Percentiles rank a stretch among this genome's conserved stretches.
phyloP scores from a whole-genome alignment of 2,329 filamentous ascomycete genomes.

The Triangularia setosa region DNA sequence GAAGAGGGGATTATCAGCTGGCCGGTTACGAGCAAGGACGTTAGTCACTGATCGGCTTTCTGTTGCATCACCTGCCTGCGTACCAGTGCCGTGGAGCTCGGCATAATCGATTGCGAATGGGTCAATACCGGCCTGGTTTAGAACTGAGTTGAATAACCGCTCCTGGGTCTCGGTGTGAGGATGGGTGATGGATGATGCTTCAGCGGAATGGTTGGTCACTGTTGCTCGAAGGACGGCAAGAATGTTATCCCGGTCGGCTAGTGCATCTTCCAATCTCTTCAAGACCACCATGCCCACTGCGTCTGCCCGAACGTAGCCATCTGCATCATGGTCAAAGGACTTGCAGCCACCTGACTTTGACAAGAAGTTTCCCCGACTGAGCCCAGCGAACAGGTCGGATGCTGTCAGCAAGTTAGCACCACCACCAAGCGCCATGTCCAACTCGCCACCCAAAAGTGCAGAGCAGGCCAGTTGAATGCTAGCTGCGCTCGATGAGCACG shows the following conservation, averaged over 20 bases:
- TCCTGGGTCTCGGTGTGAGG: slow-evolving; percentile 63
- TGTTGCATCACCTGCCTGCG: slow-evolving; percentile 64
- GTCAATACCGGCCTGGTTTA: slow-evolving; percentile 56
- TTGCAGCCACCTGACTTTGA: slow-evolving; percentile 29
- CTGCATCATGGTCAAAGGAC: slow-evolving; percentile 62
- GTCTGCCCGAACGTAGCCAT: slow-evolving; percentile 54
- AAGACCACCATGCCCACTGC: slow-evolving; percentile 45
- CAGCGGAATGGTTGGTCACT: slow-evolving; percentile 67
- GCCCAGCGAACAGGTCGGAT: slow-evolving; percentile 13
- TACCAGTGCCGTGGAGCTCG: slow-evolving; percentile 69
- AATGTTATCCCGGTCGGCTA: slow-evolving; percentile 60
- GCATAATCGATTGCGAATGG: slow-evolving; percentile 54
- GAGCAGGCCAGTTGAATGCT: slow-evolving; percentile 48
- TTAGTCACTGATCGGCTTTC: slow-evolving; percentile 61
- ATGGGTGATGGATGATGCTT: slow-evolving; percentile 67
- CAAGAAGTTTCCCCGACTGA: slow-evolving; percentile 13
- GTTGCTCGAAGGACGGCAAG: slow-evolving; percentile 60
- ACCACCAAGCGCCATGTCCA: slow-evolving; percentile 41
- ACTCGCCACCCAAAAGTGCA: slow-evolving; percentile 37
- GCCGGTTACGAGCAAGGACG: slow-evolving; percentile 50
- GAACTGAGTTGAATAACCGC: slow-evolving; percentile 54
- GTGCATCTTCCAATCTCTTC: slow-evolving; percentile 45
- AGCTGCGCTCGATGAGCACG: slow-evolving; percentile 65
- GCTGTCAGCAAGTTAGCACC: slow-evolving; percentile 46
- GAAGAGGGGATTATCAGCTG: slow-evolving; percentile 30